Conservation (phyloP, 257 asterid genomes). For the Salvia splendens region DNA sequence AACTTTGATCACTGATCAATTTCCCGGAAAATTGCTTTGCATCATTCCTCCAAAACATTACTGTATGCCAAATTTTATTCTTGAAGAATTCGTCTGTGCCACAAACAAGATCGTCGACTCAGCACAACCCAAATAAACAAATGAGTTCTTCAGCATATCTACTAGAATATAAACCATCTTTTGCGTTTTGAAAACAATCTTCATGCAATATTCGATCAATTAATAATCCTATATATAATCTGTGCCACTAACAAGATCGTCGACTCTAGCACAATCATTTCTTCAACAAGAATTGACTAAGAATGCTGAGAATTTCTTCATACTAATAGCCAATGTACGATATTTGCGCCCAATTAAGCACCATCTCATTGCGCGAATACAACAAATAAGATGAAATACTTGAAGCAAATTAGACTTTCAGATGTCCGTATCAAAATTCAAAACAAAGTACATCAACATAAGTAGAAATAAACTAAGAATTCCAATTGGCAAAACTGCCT, state of each 20-base stretch:
- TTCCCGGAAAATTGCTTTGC: no score
- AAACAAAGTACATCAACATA: slow-evolving; percentile 35
- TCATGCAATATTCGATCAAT: no score
- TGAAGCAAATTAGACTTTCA: slow-evolving; percentile 15
- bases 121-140: no score
- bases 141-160: no score
- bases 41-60: no score
- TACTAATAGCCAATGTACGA: not conserved
- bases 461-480: slow-evolving; percentile 25
- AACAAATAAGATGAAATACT: not conserved
- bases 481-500: slow-evolving; percentile 29
- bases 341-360: no score
- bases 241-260: not conserved
- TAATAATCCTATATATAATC: no score
- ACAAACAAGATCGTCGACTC: not conserved
- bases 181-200: no score
- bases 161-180: no score
- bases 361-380: not conserved
- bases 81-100: no score
- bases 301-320: not conserved
- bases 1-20: no score
- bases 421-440: slow-evolving; percentile 30
- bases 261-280: not conserved
- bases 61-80: no score
- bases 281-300: not conserved